These are phyloP conservation scores for Arthrinium phaeospermum DNA, from an alignment of 2,329 filamentous ascomycete genomes.

Conservation along the genomic window DNA sequence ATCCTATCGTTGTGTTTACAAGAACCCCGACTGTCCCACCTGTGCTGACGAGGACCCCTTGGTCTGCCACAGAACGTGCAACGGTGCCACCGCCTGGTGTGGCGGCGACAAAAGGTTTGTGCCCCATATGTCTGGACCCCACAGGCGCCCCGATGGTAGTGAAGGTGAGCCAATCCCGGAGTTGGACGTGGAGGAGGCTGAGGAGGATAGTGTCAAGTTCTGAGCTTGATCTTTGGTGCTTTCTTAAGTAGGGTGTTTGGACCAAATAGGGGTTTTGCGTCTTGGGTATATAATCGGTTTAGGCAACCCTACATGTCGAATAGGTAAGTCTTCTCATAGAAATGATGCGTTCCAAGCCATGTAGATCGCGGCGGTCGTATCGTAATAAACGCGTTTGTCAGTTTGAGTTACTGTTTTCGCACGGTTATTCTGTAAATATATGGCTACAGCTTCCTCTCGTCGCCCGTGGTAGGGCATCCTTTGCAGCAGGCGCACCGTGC, in stretches of 20 bases:
- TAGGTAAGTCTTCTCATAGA: not conserved
- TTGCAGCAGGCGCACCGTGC: not conserved
- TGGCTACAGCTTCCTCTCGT: not conserved
- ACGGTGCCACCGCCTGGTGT: not conserved
- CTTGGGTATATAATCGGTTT: not conserved
- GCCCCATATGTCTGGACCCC: not conserved
- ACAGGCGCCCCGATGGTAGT: not conserved
- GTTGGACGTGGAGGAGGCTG: not conserved
- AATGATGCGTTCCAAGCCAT: not conserved
- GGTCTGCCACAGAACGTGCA: not conserved
- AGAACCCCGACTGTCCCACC: not conserved
- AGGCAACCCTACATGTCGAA: not conserved
- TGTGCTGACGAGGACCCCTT: too few species aligned
- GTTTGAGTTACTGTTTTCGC: not conserved
- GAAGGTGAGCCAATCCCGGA: not conserved
- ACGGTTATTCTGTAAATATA: not conserved
- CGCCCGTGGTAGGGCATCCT: not conserved
- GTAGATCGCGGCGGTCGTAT: not conserved
- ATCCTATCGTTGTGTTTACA: not conserved
- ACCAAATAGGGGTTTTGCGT: not conserved
- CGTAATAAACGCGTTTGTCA: not conserved
- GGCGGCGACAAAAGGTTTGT: not conserved
- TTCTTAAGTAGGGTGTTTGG: not conserved
- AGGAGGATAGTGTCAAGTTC: not conserved
- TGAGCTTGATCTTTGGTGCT: not conserved